These are phyloP conservation scores for Stylonectria norvegica DNA, from an alignment of 2,329 filamentous ascomycete genomes.

Conservation along the genomic window DNA sequence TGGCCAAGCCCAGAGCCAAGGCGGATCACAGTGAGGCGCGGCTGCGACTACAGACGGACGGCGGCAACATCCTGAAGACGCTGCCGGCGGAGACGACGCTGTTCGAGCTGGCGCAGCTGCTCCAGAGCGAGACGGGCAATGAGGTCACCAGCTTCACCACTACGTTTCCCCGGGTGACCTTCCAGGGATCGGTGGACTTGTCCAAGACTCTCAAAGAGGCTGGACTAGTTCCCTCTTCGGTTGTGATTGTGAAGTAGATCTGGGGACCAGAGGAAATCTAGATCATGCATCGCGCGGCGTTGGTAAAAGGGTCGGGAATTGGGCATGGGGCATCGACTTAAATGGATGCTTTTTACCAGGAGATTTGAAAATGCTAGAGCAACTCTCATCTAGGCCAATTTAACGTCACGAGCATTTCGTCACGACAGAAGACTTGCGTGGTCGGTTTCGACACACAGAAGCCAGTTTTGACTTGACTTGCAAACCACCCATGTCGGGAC, in stretches of 20 bases:
- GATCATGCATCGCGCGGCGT: too few species aligned
- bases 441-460: conserved; percentile 6
- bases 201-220: conserved; percentile 91
- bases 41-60: conserved; percentile 71
- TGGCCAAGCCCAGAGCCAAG: conserved; percentile 58
- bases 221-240: conserved; percentile 85
- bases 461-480: conserved; percentile 27
- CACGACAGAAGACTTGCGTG: too few species aligned
- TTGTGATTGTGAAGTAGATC: conserved; percentile 66
- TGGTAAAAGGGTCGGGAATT: too few species aligned
- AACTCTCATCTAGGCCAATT: too few species aligned
- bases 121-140: conserved; percentile 68
- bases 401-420: too few species aligned
- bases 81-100: conserved; percentile 86
- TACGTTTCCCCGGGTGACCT: conserved; percentile 85
- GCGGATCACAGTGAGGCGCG: conserved; percentile 76
- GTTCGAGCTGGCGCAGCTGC: conserved; percentile 80
- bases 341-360: too few species aligned
- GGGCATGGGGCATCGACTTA: too few species aligned
- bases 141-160: conserved; percentile 74
- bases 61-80: conserved; percentile 79
- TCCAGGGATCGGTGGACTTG: conserved; percentile 66
- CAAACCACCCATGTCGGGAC: conserved; percentile 32
- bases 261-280: background rate
- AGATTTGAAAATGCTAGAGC: too few species aligned